Evolutionary conservation across 2,329 filamentous ascomycete genomes (phyloP), one percentile per base, ranked within the genome.

Genomic region (Colletotrichum tropicicola): DNA sequence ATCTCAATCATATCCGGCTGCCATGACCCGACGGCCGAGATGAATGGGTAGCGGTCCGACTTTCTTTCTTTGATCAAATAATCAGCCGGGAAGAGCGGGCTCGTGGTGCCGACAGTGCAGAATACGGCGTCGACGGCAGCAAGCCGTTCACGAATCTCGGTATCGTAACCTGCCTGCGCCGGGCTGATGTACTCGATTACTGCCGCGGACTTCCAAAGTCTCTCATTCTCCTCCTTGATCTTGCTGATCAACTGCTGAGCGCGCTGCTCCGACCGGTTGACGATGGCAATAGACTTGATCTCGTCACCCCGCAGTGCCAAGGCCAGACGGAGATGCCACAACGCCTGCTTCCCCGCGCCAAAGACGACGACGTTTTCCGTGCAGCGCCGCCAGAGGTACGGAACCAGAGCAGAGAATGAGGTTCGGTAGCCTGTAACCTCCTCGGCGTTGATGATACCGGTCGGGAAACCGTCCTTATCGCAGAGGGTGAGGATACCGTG

Each of bases 341-440:
- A 87, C 1, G 90, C 91, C 75, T 92, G 89, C 68, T 86, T 88
- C 28, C 90, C 90, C 0, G 89, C 89, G 1, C 91, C 90, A 69
- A 92, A 92, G 28, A 92, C 83, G 5, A 88, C 83, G 2, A n/a
- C n/a, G n/a, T 92, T 70, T 69, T 87, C 56, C 0, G 73, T 70
- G 2, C 13, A 44, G 5, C 52, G 25, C 68, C 73, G 12, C 9
- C 70, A 75, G 15, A 85, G 82, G 72, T 87, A 87, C 17, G 91
- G 82, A 69, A 91, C 81, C 60, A 90, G 86, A 12, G 86, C 85
- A 0, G 87, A 86, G 13, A 92, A 78, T 0, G 89, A 87, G 0
- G 90, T 92, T 44, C 90, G 84, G 76, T 92, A 92, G 1, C 88
- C 89, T 0, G 89, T 92, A 17, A 92, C 77, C 69, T 91, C 89